A percentile compares a stretch with the other conserved stretches of the same genome.
Conservation (phyloP, 805 yeast species). For the Wickerhamomyces mucosus region DNA sequence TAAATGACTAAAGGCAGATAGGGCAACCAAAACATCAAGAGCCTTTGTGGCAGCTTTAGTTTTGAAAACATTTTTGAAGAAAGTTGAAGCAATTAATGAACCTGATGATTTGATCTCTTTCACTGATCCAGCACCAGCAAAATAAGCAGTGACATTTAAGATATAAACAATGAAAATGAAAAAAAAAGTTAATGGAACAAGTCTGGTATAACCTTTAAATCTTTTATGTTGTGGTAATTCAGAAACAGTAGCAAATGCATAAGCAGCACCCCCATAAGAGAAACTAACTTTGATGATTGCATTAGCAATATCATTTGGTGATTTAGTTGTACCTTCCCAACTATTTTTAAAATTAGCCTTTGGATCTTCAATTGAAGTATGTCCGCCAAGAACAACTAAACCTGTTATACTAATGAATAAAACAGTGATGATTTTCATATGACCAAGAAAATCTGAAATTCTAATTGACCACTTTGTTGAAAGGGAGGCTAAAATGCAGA, state of each 20-base stretch:
- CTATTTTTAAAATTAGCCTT: constrained; percentile 27
- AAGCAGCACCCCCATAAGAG: constrained; percentile 31
- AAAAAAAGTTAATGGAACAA: constrained; percentile 25
- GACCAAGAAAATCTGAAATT: constrained; percentile 26
- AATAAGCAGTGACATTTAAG: constrained; percentile 25
- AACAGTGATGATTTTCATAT: constrained; percentile 25
- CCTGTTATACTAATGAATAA: constrained; percentile 27
- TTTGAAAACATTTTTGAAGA: constrained; percentile 25
- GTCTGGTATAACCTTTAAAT: constrained; percentile 16
- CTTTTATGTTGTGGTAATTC: constrained; percentile 25
- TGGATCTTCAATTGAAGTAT: constrained; percentile 25
- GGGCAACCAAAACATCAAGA: constrained; percentile 36
- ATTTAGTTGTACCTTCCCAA: constrained; percentile 31
- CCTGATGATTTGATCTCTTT: constrained; percentile 23
- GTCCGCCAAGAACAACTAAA: constrained; percentile 28
- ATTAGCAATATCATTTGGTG: constrained; percentile 32
- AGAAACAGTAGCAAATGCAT: constrained; percentile 29
- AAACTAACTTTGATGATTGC: constrained; percentile 36
- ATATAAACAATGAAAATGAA: constrained; percentile 25
- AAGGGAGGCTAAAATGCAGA: constrained; percentile 16
- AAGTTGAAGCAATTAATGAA: constrained; percentile 22
- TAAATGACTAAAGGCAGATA: constrained; percentile 40
- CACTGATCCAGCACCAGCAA: constrained; percentile 22
- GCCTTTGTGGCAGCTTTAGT: constrained; percentile 34
- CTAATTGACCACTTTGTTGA: constrained; percentile 24